phyloP scores from a whole-genome alignment of 2,329 filamentous ascomycete species.

The Xylariaceae sp. region DNA sequence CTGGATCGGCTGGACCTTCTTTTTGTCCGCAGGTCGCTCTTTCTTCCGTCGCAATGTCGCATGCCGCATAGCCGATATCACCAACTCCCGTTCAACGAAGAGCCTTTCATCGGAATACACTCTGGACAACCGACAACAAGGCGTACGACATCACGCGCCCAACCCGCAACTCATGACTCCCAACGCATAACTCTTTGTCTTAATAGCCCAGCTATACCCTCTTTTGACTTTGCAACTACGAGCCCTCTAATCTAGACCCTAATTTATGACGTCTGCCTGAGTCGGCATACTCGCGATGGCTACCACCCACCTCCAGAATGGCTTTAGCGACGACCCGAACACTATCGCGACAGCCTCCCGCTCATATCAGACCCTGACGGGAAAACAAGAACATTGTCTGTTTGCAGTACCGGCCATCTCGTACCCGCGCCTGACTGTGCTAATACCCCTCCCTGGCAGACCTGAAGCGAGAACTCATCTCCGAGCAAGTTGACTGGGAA shows the following conservation, averaged over 20 bases:
- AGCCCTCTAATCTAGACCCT: neutral
- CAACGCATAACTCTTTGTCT: neutral
- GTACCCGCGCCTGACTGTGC: neutral
- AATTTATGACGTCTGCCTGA: constrained; percentile 1
- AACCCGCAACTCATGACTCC: neutral
- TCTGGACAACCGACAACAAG: neutral
- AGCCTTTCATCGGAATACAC: neutral
- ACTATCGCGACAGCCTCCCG: constrained; percentile 18
- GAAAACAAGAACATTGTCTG: constrained; percentile 97
- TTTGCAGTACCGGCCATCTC: constrained; percentile 15
- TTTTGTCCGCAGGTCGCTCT: neutral
- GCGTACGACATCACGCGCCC: neutral
- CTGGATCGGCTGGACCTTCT: neutral
- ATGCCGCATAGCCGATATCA: neutral
- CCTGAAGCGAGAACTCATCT: constrained; percentile 90
- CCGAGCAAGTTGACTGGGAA: constrained; percentile 82
- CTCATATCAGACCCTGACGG: constrained; percentile 61
- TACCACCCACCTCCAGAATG: constrained; percentile 23
- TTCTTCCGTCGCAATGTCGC: neutral
- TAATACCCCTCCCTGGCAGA: constrained; percentile 48
- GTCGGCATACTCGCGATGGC: constrained; percentile 22
- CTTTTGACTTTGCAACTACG: neutral
- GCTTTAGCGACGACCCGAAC: constrained; percentile 18
- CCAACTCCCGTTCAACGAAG: neutral
- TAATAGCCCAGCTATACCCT: neutral